Evolutionary conservation across 768 basidiomycete species (phyloP), one percentile per base, ranked within the genome.

Genomic region (Pilatotrama ljubarskyi): DNA sequence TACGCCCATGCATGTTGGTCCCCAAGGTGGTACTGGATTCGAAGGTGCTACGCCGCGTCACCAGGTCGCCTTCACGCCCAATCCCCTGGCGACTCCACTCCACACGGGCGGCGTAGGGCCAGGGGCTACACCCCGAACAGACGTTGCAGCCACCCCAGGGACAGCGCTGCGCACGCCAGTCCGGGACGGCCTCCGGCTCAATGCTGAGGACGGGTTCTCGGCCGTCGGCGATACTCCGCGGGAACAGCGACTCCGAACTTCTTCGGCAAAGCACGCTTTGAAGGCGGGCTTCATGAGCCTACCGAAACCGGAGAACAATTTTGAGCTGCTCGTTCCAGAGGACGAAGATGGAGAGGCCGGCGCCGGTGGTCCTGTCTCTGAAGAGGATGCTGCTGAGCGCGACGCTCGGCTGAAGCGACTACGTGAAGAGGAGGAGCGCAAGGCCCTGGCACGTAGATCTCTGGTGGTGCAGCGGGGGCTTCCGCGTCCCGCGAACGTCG

Each of bases 231-330:
- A 82, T 51, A 95, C 93, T 0, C 95, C 95, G 0, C 84, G 88
- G 36, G 90, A 93, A 47, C 82, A 87, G 62, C 84, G 84, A 14
- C 73, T 85, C 56, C 87, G 83, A 25, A 72, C 74, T 14, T 80
- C 80, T 56, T 84, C 87, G 22, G 80, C 84, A 5, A 93, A 94
- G 71, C 83, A 87, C 38, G 85, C 89, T 0, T 81, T 98, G 51
- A 81, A 89, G 65, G 83, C 86, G 10, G 91, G 89, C 5, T 98
- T 98, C 75, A 82, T 82, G 75, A 86, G 73, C 61, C 79, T 99
- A 15, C 97, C 97, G 0, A 87, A 86, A 65, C 95, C 97, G 0
- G 93, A 98, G 76, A 98, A 98, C 72, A 96, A 98, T 73, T 98
- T 98, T 67, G 95, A 98, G 75, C 77, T 99, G 46, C 82, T 95